Evolutionary conservation across 306 rosid species (phyloP), one percentile per base, ranked within the genome.

Genomic region (Citrullus mucosospermus): DNA sequence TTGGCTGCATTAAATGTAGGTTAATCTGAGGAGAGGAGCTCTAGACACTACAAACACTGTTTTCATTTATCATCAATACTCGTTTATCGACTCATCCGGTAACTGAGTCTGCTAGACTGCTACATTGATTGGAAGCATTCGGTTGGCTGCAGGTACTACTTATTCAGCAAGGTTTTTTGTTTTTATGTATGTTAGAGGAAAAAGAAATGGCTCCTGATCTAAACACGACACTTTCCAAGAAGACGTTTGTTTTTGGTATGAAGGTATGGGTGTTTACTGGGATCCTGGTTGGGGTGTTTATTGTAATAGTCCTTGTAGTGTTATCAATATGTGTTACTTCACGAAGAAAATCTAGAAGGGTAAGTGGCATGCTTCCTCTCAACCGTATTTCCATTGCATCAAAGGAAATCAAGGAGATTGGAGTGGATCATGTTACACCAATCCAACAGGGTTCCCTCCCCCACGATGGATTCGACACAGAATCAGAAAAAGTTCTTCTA

Each of bases 381-480:
- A 78, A 79, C 78, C 93, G 79, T 59, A 79, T 86, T 78, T 78
- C 91, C 77, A 88, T 83, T 3, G 91, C 88, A 80, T 87, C 98
- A 2, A 95, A 87, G 44, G 98, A 93, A 85, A 93, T 91, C 84
- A 93, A 90, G 88, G 98, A 90, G 78, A 89, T 91, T 65, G 83
- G 90, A 81, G 87, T 93, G 32, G 98, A 92, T 91, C 96, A 89
- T 58, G 90, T 81, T 73, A 89, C 96, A 14, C 78, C 97, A 53
- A 86, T 87, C 80, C 80, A 81, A 66, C 78, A 75, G 28, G 20
- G 10, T n/a, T 9, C 60, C 11, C 11, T 6, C 25, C 60, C 60
- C 60, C 60, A 55, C 1, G 97, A 90, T 72, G 92, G 87, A 73
- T 89, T 87, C 59, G 84, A 93, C 75, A 84, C 78, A 44, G 96